Evolutionary conservation across 2,329 filamentous ascomycete genomes (phyloP).

Genomic region (Cercospora citrullina): DNA sequence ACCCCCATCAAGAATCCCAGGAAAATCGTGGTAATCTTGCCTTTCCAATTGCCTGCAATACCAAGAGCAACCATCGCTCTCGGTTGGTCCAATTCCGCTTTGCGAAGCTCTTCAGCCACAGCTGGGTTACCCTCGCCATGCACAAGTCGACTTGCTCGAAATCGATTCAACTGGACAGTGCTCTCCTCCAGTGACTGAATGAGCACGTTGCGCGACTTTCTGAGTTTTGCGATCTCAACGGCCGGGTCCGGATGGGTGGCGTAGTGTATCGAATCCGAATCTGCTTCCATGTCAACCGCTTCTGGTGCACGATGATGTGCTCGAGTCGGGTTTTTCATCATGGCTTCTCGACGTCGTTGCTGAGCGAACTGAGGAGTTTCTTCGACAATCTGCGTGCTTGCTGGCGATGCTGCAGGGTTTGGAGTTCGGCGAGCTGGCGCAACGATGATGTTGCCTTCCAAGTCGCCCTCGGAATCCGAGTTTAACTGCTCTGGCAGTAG

Average conservation of each 20-base stretch:
- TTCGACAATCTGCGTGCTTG: constrained; percentile 11
- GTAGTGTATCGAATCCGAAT: background rate
- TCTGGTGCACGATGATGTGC: background rate
- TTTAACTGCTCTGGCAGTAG: background rate
- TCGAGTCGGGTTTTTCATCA: background rate
- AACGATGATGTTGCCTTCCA: background rate
- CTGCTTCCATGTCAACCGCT: background rate
- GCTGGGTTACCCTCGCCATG: background rate
- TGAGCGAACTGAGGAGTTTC: constrained; percentile 10
- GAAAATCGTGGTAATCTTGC: background rate
- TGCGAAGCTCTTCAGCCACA: background rate
- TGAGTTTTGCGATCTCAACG: background rate
- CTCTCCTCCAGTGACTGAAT: constrained; percentile 6
- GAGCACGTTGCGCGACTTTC: constrained; percentile 7
- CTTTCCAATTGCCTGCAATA: background rate
- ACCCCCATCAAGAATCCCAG: background rate
- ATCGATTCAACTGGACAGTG: constrained; percentile 12
- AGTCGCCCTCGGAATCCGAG: background rate
- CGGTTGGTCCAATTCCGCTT: background rate
- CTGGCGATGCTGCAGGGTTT: background rate
- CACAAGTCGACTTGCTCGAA: background rate
- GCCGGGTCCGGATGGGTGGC: background rate
- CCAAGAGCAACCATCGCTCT: background rate
- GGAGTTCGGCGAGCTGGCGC: background rate
- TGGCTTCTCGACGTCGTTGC: background rate